Conservation (phyloP, 2,329 filamentous ascomycete species). For the Fusarium sublunatum region DNA sequence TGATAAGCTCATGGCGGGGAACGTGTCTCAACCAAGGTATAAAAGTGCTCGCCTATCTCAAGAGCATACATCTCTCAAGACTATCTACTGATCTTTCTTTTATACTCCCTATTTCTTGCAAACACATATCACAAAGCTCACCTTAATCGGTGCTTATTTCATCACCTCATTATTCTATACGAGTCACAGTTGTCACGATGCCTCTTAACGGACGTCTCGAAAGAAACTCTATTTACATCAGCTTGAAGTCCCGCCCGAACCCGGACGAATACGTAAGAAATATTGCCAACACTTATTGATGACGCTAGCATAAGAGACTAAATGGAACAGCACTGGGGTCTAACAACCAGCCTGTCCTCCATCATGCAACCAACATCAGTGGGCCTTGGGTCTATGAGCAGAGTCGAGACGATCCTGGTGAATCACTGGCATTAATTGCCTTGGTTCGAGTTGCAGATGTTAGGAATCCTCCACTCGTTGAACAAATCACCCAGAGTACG, state of each 20-base stretch:
- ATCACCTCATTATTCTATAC: background rate
- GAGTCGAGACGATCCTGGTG: background rate
- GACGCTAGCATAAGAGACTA: too few relatives aligned
- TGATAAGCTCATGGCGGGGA: too few relatives aligned
- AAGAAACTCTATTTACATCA: background rate
- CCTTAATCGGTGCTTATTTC: too few relatives aligned
- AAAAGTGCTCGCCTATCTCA: too few relatives aligned
- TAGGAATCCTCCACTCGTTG: background rate
- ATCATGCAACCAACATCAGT: background rate
- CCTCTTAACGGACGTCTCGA: background rate
- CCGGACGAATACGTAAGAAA: background rate
- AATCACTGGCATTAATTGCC: background rate
- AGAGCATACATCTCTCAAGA: too few relatives aligned
- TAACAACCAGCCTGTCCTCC: background rate
- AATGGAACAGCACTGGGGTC: background rate
- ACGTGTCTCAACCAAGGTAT: too few relatives aligned
- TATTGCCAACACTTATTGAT: too few relatives aligned
- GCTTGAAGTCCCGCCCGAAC: background rate
- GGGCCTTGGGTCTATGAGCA: background rate
- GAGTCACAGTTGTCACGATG: background rate
- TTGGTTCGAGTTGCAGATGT: background rate
- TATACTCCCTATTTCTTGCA: too few relatives aligned
- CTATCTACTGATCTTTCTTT: too few relatives aligned
- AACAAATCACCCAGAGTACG: background rate
- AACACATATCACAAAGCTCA: too few relatives aligned